phyloP scores from a whole-genome alignment of 805 yeast species.

The Candida ulmi region DNA sequence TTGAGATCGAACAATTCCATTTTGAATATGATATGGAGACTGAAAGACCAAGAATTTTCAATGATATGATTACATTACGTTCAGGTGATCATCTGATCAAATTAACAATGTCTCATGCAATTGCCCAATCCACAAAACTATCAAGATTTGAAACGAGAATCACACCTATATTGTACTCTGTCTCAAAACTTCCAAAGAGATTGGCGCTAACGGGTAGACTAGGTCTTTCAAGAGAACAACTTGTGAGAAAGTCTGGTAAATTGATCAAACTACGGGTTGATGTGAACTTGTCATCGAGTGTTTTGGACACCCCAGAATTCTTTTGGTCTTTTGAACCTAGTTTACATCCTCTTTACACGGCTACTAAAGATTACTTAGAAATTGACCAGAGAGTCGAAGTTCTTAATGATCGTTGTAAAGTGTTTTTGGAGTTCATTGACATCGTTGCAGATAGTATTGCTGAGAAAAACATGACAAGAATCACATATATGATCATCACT shows the following conservation, averaged over 20 bases:
- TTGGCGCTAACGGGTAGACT: conserved; percentile 85
- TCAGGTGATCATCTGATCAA: conserved; percentile 92
- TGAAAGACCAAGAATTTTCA: conserved; percentile 72
- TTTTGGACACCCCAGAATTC: conserved; percentile 91
- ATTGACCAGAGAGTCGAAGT: conserved; percentile 94
- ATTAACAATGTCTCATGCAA: conserved; percentile 90
- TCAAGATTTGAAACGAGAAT: conserved; percentile 89
- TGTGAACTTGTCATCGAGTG: conserved; percentile 85
- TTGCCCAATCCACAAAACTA: conserved; percentile 91
- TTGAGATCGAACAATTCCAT: conserved; percentile 76
- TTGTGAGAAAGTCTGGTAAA: conserved; percentile 84
- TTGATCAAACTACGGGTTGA: conserved; percentile 88
- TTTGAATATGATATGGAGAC: conserved; percentile 48
- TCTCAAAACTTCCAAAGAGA: conserved; percentile 84
- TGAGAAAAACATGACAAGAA: conserved; percentile 84
- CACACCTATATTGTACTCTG: conserved; percentile 76
- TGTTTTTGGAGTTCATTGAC: conserved; percentile 88
- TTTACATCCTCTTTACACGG: conserved; percentile 83
- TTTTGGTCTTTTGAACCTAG: conserved; percentile 97
- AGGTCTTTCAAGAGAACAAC: conserved; percentile 79
- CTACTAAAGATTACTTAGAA: conserved; percentile 87
- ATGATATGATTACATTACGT: conserved; percentile 88
- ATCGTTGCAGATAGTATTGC: conserved; percentile 92
- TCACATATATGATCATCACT: conserved; percentile 83
- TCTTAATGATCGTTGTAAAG: conserved; percentile 87